Percentiles rank a stretch among this genome's conserved stretches.
Evolutionary conservation across 2,329 filamentous ascomycete genomes (phyloP).

Genomic region (Cladosporium velox): DNA sequence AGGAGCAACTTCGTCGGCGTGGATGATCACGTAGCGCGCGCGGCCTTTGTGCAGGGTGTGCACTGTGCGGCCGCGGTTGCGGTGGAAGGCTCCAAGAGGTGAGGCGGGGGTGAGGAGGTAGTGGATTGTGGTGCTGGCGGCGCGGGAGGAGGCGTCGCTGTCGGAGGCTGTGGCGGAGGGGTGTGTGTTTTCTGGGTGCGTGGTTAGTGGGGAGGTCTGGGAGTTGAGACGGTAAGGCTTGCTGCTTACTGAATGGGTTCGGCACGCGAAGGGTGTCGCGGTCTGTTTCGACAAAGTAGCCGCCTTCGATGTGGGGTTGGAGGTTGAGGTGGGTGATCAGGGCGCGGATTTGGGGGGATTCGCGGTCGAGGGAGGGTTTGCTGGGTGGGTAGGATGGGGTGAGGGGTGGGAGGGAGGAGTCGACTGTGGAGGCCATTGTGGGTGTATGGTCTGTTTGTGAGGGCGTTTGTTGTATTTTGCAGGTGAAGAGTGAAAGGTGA

Average conservation of each 20-base stretch:
- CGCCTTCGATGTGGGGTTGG: slow-evolving; percentile 62
- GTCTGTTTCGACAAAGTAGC: slow-evolving; percentile 66
- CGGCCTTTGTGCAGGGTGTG: slow-evolving; percentile 66
- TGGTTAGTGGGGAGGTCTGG: slow-evolving; percentile 31
- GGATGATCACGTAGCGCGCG: slow-evolving; percentile 65
- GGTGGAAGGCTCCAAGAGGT: slow-evolving; percentile 63
- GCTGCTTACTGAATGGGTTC: slow-evolving; percentile 51
- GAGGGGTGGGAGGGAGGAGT: slow-evolving; percentile 30
- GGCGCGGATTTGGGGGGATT: slow-evolving; percentile 32
- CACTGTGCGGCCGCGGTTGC: slow-evolving; percentile 62
- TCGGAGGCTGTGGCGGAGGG: slow-evolving; percentile 3
- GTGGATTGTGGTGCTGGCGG: slow-evolving; percentile 63
- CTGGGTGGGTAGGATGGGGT: slow-evolving; percentile 29
- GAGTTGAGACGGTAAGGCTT: slow-evolving; percentile 15
- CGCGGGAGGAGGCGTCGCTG: slow-evolving; percentile 41
- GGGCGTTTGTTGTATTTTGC: background rate
- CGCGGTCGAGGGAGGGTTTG: slow-evolving; percentile 15
- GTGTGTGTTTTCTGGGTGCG: slow-evolving; percentile 39
- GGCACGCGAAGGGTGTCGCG: slow-evolving; percentile 54
- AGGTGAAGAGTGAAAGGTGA: background rate
- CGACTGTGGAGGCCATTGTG: slow-evolving; percentile 26
- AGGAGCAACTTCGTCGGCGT: slow-evolving; percentile 51
- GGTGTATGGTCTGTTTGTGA: background rate
- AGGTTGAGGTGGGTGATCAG: slow-evolving; percentile 53
- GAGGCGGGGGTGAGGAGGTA: slow-evolving; percentile 62